A percentile compares a stretch with the other conserved stretches of the same genome.
Conservation (phyloP, 768 basidiomycete genomes). For the Russula sp. region DNA sequence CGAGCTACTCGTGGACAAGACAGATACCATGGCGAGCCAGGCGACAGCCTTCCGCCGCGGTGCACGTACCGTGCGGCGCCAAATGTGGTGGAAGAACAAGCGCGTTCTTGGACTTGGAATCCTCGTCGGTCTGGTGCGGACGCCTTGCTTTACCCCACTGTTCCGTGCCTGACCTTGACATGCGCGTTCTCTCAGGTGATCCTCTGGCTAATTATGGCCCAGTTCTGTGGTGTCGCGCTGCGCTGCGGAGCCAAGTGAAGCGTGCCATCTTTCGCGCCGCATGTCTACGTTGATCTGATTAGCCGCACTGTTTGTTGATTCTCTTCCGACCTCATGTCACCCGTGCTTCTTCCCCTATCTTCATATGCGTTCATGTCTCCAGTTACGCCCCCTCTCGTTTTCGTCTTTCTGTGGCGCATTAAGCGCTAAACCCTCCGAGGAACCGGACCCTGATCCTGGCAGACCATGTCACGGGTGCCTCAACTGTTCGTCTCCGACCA, state of each 20-base stretch:
- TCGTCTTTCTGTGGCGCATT: slow-evolving; percentile 16
- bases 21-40: slow-evolving; percentile 91
- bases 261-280: neutral
- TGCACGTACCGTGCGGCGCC: slow-evolving; percentile 73
- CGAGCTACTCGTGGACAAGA: slow-evolving; percentile 95
- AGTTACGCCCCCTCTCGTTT: slow-evolving; percentile 1
- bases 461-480: slow-evolving; percentile 22
- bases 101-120: slow-evolving; percentile 65
- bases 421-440: slow-evolving; percentile 2
- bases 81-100: slow-evolving; percentile 89
- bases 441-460: slow-evolving; percentile 12
- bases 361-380: slow-evolving; percentile 15
- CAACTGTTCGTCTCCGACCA: slow-evolving; percentile 8
- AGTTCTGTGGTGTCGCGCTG: slow-evolving; percentile 84
- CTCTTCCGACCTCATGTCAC: slow-evolving; percentile 1
- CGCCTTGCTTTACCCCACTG: slow-evolving; percentile 17
- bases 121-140: slow-evolving; percentile 66
- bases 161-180: slow-evolving; percentile 26
- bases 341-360: slow-evolving; percentile 18
- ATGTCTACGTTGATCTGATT: slow-evolving; percentile 19
- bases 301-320: slow-evolving; percentile 7
- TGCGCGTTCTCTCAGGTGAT: slow-evolving; percentile 49
- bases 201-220: slow-evolving; percentile 79
- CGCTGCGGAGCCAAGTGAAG: slow-evolving; percentile 50
- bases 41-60: slow-evolving; percentile 91